A percentile compares a stretch with the other conserved stretches of the same genome.
These are phyloP conservation scores for Diaporthe longicolla DNA, from an alignment of 2,329 filamentous ascomycete species.

Conservation along the genomic window DNA sequence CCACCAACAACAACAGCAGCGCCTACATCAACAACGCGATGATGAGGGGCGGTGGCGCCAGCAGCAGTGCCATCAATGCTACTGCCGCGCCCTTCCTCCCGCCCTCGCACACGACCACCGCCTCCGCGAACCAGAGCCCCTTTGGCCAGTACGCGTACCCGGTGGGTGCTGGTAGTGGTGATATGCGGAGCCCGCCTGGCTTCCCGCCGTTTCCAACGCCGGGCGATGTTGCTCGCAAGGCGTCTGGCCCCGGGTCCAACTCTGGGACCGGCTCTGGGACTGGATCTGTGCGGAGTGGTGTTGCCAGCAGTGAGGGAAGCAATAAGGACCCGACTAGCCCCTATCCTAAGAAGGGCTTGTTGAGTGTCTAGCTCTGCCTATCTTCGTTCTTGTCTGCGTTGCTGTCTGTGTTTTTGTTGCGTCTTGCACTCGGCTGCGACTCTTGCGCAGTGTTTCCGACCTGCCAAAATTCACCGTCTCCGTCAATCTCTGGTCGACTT, in stretches of 20 bases:
- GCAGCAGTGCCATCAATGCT: conserved; percentile 45
- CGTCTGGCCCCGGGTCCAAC: conserved; percentile 43
- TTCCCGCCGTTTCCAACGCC: conserved; percentile 35
- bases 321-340: conserved; percentile 68
- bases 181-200: conserved; percentile 39
- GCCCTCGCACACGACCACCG: conserved; percentile 35
- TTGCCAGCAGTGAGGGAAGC: conserved; percentile 64
- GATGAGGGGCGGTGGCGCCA: conserved; percentile 22
- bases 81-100: conserved; percentile 45
- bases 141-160: conserved; percentile 41
- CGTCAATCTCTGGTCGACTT: neutral
- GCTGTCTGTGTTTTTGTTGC: neutral
- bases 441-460: neutral
- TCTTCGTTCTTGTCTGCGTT: neutral
- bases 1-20: conserved; percentile 43
- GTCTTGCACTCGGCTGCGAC: conserved; percentile 14
- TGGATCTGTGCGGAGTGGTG: conserved; percentile 55
- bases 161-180: conserved; percentile 4
- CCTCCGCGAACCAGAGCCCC: conserved; percentile 35
- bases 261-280: conserved; percentile 27
- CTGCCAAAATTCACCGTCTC: neutral
- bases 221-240: conserved; percentile 44
- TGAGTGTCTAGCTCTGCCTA: neutral
- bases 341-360: conserved; percentile 42
- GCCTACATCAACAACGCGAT: conserved; percentile 32